A percentile compares a stretch with the other conserved stretches of the same genome.
phyloP scores from a whole-genome alignment of 352 stramenopile genomes.

The Phytophthora sojae region DNA sequence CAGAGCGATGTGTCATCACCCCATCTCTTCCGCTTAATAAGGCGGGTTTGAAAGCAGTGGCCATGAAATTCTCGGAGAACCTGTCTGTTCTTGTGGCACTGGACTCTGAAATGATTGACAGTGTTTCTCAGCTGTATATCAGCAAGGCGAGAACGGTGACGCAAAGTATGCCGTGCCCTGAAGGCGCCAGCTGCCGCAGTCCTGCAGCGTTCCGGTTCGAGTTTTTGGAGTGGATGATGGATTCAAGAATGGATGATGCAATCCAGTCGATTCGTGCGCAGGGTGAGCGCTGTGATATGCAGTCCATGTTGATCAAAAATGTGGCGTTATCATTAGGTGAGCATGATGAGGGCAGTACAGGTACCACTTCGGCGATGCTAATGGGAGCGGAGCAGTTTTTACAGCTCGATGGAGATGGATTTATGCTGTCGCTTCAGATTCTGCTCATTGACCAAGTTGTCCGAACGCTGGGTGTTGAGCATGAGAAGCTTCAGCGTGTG shows the following conservation, averaged over 20 bases:
- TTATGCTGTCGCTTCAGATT: constrained; percentile 84
- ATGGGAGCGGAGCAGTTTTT: constrained; percentile 68
- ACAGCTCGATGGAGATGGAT: constrained; percentile 66
- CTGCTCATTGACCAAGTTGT: constrained; percentile 86
- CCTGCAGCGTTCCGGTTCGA: constrained; percentile 81
- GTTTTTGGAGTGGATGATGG: constrained; percentile 85
- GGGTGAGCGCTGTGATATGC: constrained; percentile 75
- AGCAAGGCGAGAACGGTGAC: constrained; percentile 79
- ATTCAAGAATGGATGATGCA: constrained; percentile 70
- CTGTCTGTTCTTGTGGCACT: constrained; percentile 79
- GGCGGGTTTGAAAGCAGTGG: constrained; percentile 62
- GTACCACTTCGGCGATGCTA: constrained; percentile 4
- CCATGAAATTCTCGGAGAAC: constrained; percentile 87
- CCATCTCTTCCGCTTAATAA: constrained; percentile 75
- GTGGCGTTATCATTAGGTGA: constrained; percentile 56
- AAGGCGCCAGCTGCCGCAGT: constrained; percentile 75
- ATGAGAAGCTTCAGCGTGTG: constrained; percentile 50
- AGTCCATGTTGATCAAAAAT: constrained; percentile 67
- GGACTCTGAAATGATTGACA: constrained; percentile 80
- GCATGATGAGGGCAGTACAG: constrained; percentile 23
- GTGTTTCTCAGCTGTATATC: constrained; percentile 76
- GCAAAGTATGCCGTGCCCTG: constrained; percentile 69
- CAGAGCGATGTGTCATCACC: constrained; percentile 62
- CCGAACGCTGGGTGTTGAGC: constrained; percentile 59
- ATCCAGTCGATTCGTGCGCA: constrained; percentile 74